Base-by-base conservation (phyloP, 768 basidiomycete genomes). In the Sporobolomyces pararoseus region DNA sequence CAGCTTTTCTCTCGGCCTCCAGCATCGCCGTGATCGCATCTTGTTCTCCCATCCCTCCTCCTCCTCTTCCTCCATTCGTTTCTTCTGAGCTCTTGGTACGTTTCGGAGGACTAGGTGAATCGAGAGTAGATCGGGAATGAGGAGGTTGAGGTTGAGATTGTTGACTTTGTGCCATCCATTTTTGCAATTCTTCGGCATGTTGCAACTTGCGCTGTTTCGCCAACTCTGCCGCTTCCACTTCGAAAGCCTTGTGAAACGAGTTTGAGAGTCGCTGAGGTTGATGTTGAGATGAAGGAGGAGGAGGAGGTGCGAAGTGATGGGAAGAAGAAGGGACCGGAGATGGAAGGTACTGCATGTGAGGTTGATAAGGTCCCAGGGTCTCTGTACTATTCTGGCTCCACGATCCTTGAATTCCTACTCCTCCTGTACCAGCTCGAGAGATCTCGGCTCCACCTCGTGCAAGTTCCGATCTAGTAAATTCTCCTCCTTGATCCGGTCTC, bases 21-120 rank as follows among this genome's bases (percentile, higher is more conserved):
- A 66, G 39, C 65, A 66, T 66, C 12, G 35, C 13, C 10, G 49
- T 21, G 57, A 66, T 58, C 49, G 65, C 49, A 23, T 66, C 65
- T 29, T 34, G 16, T 17, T 46, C 39, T 7, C 14, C 35, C 5
- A 42, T 39, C 29, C 51, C 32, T 50, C 23, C 34, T 49, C 32
- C 49, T 39, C 31, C 61, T 13, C 50, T 46, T 23, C 21, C 19
- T 14, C 29, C n/a, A n/a, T 35, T 21, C n/a, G 21, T 25, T 42
- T 2, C 29, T 16, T n/a, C 63, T n/a, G 42, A 23, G n/a, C 44
- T 47, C 44, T 17, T 35, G 14, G 53, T 55, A 7, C 54, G 39
- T 32, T 65, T 55, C 31, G 23, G 44, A 9, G 39, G 54, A 59
- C 58, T 59, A 39, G 58, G 58, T 3, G 23, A 3, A 17, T 55